Evolutionary conservation across 1,284 basidiomycete genomes (phyloP), one percentile per base, ranked within the genome.

Genomic region (Inonotus hispidus): DNA sequence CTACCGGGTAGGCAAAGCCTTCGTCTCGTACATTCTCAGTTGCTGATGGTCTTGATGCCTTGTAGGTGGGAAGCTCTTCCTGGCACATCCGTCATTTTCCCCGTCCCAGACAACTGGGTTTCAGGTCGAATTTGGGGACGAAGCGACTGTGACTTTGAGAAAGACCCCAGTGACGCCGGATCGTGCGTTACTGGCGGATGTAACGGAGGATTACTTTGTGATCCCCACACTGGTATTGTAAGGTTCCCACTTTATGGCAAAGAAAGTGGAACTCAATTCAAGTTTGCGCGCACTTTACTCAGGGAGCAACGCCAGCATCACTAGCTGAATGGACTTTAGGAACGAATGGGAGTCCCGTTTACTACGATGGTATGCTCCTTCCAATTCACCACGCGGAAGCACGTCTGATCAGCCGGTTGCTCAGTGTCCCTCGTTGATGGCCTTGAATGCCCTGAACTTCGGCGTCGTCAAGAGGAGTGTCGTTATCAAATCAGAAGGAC

Each of bases 301-400:
- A 73, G 79, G 82, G 84, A 63, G 79, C 84, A 8, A 82, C 84
- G 41, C 84, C 84, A 55, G 83, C 79, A 5, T 77, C 79, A 14
- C 71, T 85, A 23, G 83, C 82, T 3, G 83, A 85, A 65, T 85
- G 76, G 69, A 85, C 80, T 14, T 71, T 86, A 4, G 60, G 67
- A 58, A 74, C 63, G 2, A 70, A 65, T 53, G 75, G 73, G 3
- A 71, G 70, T 58, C 46, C 29, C 5, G 81, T 82, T 64, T 80
- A 69, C 61, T 82, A 80, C 63, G 81, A 82, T 65, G 74, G 78
- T 79, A 63, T 60, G 68, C 64, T 65, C 52, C n/a, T 37, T 70
- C 52, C 70, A 68, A 45, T 69, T 70, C 27, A 2, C 14, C 25
- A 7, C 37, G 13, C 14, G 11, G 13, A 27, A 27, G 10, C 13